Conservation (phyloP, 2,329 filamentous ascomycete species). For the Penicillium fuscoglaucum region DNA sequence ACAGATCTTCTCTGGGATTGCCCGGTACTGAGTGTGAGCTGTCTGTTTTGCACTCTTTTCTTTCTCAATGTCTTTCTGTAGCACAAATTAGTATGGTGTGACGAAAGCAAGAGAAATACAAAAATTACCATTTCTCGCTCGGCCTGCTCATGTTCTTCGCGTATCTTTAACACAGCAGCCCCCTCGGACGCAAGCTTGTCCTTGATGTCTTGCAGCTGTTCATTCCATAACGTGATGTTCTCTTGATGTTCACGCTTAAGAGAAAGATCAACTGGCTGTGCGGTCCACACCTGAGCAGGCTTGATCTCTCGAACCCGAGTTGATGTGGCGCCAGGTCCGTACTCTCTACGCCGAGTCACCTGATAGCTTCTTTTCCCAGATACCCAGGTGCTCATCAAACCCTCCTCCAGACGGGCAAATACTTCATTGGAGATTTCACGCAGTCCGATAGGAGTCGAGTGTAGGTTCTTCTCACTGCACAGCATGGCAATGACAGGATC, state of each 20-base stretch:
- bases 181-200: slow-evolving; percentile 34
- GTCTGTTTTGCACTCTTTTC: slow-evolving; percentile 70
- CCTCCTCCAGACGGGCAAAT: slow-evolving; percentile 63
- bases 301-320: slow-evolving; percentile 64
- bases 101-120: neutral
- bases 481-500: slow-evolving; percentile 84
- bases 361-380: slow-evolving; percentile 64
- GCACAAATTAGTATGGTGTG: slow-evolving; percentile 13
- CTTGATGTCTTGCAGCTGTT: slow-evolving; percentile 40
- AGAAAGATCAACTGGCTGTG: slow-evolving; percentile 67
- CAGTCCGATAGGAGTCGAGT: slow-evolving; percentile 66
- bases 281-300: slow-evolving; percentile 69
- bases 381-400: slow-evolving; percentile 67
- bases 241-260: slow-evolving; percentile 61
- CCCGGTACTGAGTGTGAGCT: slow-evolving; percentile 63
- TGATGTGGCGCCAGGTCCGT: slow-evolving; percentile 71
- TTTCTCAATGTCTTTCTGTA: slow-evolving; percentile 39
- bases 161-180: slow-evolving; percentile 23
- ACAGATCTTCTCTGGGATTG: slow-evolving; percentile 71
- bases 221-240: slow-evolving; percentile 47
- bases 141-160: slow-evolving; percentile 24
- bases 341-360: slow-evolving; percentile 73
- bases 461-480: slow-evolving; percentile 69
- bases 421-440: slow-evolving; percentile 65
- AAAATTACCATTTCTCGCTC: slow-evolving; percentile 47